These are phyloP conservation scores for Trametes sanguinea DNA, from an alignment of 768 basidiomycete species.

Conservation along the genomic window DNA sequence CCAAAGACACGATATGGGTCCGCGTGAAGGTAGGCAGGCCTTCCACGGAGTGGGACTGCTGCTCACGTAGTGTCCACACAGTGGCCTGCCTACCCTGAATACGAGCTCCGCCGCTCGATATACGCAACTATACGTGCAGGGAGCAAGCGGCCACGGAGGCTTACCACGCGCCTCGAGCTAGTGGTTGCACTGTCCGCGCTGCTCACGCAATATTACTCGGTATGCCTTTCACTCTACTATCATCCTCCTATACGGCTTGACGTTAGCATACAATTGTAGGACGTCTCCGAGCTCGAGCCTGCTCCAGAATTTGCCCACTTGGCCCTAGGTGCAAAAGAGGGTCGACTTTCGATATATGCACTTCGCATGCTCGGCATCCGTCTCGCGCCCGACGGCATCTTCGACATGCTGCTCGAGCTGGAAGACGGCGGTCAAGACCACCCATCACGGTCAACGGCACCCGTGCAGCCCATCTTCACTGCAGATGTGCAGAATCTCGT, in stretches of 20 bases:
- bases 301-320: slow-evolving; percentile 9
- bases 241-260: background rate
- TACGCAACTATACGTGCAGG: background rate
- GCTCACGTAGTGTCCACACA: background rate
- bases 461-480: background rate
- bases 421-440: background rate
- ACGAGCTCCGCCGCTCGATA: slow-evolving; percentile 2
- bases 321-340: slow-evolving; percentile 11
- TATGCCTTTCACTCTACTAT: background rate
- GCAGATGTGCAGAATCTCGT: background rate
- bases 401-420: slow-evolving; percentile 11
- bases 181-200: slow-evolving; percentile 3
- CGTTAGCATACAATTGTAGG: background rate
- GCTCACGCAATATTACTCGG: slow-evolving; percentile 12
- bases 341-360: slow-evolving; percentile 14
- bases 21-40: slow-evolving; percentile 5
- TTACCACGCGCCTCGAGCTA: slow-evolving; percentile 9
- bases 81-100: slow-evolving; percentile 19
- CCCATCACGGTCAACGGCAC: background rate
- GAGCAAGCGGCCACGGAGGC: slow-evolving; percentile 1
- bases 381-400: slow-evolving; percentile 4
- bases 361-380: slow-evolving; percentile 17
- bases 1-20: slow-evolving; percentile 10
- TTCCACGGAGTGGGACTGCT: background rate
- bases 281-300: slow-evolving; percentile 12